Base-by-base conservation (phyloP, 2,329 filamentous ascomycete species). In the Curvularia sp. region DNA sequence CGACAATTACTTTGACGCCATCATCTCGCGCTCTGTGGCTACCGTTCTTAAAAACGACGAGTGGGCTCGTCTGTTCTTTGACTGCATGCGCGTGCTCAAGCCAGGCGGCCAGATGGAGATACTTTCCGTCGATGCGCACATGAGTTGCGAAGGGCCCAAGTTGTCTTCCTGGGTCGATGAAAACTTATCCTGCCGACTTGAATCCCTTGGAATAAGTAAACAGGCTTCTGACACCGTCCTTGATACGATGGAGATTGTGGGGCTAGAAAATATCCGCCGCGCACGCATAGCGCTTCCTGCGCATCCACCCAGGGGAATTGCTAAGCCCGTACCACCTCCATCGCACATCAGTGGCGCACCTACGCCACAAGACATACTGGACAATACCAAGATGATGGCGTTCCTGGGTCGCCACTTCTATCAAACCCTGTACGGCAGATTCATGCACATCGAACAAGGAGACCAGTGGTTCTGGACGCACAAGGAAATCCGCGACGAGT, bases 221-320 rank as follows among this genome's bases (percentile, higher is more conserved):
- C 62, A 66, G 20, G 60, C 69, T 4, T 70, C 67, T 13, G 68
- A 71, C 53, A 70, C 63, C 18, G 64, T 71, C 10, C 65, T 71
- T 33, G 68, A 71, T 48, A 71, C 68, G 4, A 69, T 71, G 65
- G 69, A 70, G 47, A 70, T 70, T 24, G 69, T 71, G 18, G 68
- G 67, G 1, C 57, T 71, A 8, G 66, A 70, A 6, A 70, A 69
- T 56, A 68, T 71, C 20, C 67, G 68, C 20, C 67, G 69, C 20
- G 69, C 68, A 15, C 62, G 68, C n/a, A 62, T 71, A 46, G 68
- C 68, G 12, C 61, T 71, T 6, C 66, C 69, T 3, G 65, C 64
- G 4, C 60, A 68, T 4, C 64, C 64, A 2, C 61, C 61, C 18
- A 62, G 54, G 33, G 41, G 47, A 44, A 41, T 61, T 43, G 12